Evolutionary conservation across 1,139 yeast genomes (phyloP).

Genomic region (Saccharomyces hybrid): DNA sequence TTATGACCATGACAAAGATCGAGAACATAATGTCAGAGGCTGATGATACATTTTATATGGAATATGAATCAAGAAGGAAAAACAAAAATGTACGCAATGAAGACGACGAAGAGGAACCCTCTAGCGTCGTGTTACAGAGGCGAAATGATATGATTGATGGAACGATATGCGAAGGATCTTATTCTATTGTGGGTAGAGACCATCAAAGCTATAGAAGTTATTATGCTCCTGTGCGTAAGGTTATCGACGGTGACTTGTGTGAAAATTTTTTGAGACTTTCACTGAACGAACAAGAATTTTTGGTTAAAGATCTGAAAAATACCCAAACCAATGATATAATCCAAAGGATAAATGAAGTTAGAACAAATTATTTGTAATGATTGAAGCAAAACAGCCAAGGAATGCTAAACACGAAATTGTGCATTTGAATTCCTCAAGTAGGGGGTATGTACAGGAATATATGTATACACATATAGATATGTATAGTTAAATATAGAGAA

Average conservation of each 20-base stretch:
- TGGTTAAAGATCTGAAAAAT: conserved; percentile 14
- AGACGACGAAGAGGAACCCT: conserved; percentile 1
- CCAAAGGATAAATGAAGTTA: conserved; percentile 19
- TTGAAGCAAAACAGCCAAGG: not conserved
- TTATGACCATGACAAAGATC: conserved; percentile 48
- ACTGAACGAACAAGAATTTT: conserved; percentile 16
- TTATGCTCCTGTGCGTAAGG: conserved; percentile 66
- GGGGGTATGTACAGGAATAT: not conserved
- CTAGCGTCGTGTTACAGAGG: conserved; percentile 1
- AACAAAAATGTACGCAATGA: not conserved
- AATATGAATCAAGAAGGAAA: conserved; percentile 10
- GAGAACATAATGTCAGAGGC: conserved; percentile 43
- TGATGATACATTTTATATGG: conserved; percentile 18
- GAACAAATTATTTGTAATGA: conserved; percentile 21
- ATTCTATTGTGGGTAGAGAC: conserved; percentile 54
- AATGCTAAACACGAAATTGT: not conserved
- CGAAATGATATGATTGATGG: conserved; percentile 20
- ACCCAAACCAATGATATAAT: conserved; percentile 10
- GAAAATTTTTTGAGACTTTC: conserved; percentile 36
- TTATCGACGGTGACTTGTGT: conserved; percentile 82
- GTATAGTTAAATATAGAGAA: not conserved
- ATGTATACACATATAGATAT: not conserved
- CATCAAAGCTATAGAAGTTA: conserved; percentile 65
- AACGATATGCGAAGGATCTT: conserved; percentile 29
- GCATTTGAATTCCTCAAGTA: not conserved